A percentile compares a stretch with the other conserved stretches of the same genome.
phyloP scores from a whole-genome alignment of 805 yeast species.

The Ogataea pilisensis region DNA sequence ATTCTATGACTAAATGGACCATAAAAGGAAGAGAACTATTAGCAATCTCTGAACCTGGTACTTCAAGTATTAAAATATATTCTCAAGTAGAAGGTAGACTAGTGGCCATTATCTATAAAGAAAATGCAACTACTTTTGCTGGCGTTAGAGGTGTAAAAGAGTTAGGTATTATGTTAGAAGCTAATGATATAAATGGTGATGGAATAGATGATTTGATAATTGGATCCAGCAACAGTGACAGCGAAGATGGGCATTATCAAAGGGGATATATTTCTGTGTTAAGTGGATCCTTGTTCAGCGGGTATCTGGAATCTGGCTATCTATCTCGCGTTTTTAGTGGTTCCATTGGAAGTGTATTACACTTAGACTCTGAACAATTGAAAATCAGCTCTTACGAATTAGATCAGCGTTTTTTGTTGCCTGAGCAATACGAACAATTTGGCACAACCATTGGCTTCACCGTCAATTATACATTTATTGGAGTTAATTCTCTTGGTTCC shows the following conservation, averaged over 20 bases:
- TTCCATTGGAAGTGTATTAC: background rate
- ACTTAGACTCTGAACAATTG: constrained; percentile 7
- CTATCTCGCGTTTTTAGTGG: background rate
- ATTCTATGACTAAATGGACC: constrained; percentile 29
- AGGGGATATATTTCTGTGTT: constrained; percentile 33
- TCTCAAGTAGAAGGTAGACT: constrained; percentile 3
- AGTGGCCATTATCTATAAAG: constrained; percentile 19
- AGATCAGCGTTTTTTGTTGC: constrained; percentile 18
- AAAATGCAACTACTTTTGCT: constrained; percentile 24
- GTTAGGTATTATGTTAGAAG: constrained; percentile 30
- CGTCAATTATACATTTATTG: constrained; percentile 29
- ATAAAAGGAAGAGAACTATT: constrained; percentile 33
- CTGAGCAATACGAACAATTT: constrained; percentile 37
- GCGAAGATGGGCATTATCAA: constrained; percentile 23
- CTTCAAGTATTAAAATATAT: constrained; percentile 39
- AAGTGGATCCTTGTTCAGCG: constrained; percentile 22
- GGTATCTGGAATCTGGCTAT: background rate
- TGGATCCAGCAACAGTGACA: constrained; percentile 37
- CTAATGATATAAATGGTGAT: constrained; percentile 34
- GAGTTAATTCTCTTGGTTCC: constrained; percentile 35
- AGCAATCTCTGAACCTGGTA: constrained; percentile 50
- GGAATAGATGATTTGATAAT: constrained; percentile 40
- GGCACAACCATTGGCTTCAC: constrained; percentile 34
- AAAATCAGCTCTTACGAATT: constrained; percentile 7
- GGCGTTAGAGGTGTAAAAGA: constrained; percentile 42